These are phyloP conservation scores for Psilocybe cyanescens DNA, from an alignment of 768 basidiomycete species.

Conservation along the genomic window DNA sequence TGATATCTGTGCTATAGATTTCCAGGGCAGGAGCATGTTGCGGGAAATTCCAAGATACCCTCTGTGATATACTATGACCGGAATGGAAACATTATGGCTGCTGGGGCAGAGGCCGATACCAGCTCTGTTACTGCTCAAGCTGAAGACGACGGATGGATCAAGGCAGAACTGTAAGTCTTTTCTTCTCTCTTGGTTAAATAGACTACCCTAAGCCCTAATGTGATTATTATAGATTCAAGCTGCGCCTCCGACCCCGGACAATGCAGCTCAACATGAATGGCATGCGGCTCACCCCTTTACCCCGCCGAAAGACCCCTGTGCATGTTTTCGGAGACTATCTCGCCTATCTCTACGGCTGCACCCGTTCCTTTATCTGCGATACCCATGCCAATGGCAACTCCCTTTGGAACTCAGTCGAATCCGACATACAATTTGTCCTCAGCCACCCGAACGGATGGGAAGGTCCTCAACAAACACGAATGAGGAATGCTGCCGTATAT, in stretches of 20 bases:
- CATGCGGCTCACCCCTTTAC: constrained; percentile 73
- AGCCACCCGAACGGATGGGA: constrained; percentile 88
- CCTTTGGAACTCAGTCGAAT: constrained; percentile 73
- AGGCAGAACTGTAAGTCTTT: constrained; percentile 67
- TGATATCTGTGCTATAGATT: constrained; percentile 50
- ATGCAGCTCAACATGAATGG: constrained; percentile 88
- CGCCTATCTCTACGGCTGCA: constrained; percentile 73
- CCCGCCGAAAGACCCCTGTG: constrained; percentile 67
- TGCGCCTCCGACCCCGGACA: constrained; percentile 73
- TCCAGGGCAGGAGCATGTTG: constrained; percentile 85
- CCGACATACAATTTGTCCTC: constrained; percentile 72
- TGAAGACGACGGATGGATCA: constrained; percentile 80
- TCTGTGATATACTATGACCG: constrained; percentile 77
- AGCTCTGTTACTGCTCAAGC: constrained; percentile 61
- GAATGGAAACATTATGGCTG: constrained; percentile 66
- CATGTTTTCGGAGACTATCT: constrained; percentile 84
- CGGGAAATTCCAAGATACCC: constrained; percentile 84
- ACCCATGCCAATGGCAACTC: constrained; percentile 79
- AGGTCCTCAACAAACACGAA: constrained; percentile 74
- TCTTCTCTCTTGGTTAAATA: not conserved
- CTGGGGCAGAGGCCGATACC: constrained; percentile 78
- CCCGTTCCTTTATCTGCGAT: constrained; percentile 74
- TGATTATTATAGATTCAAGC: constrained; percentile 62
- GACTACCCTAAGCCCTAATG: not conserved
- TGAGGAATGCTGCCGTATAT: constrained; percentile 74